Percentiles rank a stretch among this genome's conserved stretches.
phyloP scores from a whole-genome alignment of 495 filamentous ascomycete species.

The Podospora didyma region DNA sequence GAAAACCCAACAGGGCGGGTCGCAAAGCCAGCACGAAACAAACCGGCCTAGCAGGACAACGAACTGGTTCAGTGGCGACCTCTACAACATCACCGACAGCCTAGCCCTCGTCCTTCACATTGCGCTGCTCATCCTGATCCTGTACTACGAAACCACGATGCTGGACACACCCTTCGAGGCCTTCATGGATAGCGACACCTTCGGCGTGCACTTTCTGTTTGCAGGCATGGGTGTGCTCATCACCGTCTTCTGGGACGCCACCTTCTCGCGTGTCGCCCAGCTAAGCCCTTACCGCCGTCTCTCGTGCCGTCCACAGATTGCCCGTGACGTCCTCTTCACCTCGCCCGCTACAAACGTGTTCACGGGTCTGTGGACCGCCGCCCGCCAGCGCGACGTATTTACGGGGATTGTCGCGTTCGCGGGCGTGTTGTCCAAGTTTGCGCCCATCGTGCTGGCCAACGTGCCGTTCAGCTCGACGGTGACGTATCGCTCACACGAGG shows the following conservation, averaged over 20 bases:
- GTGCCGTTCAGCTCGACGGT: background rate
- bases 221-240: background rate
- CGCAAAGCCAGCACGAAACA: too few species aligned
- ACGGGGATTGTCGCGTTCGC: background rate
- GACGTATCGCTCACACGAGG: background rate
- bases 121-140: background rate
- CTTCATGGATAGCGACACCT: constrained; percentile 3
- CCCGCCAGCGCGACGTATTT: background rate
- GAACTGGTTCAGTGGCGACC: too few species aligned
- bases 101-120: background rate
- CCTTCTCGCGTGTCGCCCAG: background rate
- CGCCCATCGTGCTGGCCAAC: background rate
- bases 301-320: background rate
- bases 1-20: too few species aligned
- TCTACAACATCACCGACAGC: too few species aligned
- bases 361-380: background rate
- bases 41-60: background rate
- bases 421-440: background rate
- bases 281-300: too few species aligned
- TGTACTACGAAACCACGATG: constrained; percentile 1
- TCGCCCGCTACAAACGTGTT: background rate
- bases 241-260: background rate
- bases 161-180: background rate
- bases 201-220: background rate
- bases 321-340: background rate